Evolutionary conservation across 116 monocot genomes (phyloP).

Genomic region (Papilionanthe hybrid): DNA sequence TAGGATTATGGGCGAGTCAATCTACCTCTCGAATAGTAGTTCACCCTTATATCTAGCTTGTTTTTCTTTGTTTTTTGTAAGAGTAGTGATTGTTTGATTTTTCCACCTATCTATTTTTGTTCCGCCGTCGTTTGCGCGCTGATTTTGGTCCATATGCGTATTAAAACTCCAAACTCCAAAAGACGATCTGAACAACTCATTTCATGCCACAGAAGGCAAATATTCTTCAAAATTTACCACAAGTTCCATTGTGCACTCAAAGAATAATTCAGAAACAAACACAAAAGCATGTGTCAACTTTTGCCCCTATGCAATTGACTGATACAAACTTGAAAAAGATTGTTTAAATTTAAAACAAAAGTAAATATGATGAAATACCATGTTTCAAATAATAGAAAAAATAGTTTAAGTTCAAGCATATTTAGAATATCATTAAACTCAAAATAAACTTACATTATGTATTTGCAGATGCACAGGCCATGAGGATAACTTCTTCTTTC

Average conservation of each 20-base stretch:
- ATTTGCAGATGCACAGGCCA: slow-evolving; percentile 98
- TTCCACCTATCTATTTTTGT: too few species aligned
- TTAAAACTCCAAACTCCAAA: not conserved
- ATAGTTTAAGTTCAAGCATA: not conserved
- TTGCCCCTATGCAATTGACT: not conserved
- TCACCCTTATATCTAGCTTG: too few species aligned
- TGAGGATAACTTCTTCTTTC: slow-evolving; percentile 93
- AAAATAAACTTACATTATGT: slow-evolving; percentile 49
- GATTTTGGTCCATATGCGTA: too few species aligned
- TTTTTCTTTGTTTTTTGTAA: too few species aligned
- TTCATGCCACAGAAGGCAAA: not conserved
- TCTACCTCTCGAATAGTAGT: too few species aligned
- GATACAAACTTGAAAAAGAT: not conserved
- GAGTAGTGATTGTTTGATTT: too few species aligned
- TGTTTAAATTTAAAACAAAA: not conserved
- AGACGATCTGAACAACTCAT: not conserved
- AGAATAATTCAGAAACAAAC: not conserved
- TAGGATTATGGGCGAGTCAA: too few species aligned
- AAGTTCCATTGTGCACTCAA: not conserved
- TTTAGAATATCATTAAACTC: not conserved
- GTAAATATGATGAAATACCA: not conserved
- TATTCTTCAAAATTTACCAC: not conserved
- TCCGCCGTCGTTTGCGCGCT: too few species aligned
- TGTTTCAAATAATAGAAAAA: not conserved
- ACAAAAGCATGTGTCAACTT: not conserved